Conservation (phyloP, 2,329 filamentous ascomycete genomes). For the Moelleriella libera region DNA sequence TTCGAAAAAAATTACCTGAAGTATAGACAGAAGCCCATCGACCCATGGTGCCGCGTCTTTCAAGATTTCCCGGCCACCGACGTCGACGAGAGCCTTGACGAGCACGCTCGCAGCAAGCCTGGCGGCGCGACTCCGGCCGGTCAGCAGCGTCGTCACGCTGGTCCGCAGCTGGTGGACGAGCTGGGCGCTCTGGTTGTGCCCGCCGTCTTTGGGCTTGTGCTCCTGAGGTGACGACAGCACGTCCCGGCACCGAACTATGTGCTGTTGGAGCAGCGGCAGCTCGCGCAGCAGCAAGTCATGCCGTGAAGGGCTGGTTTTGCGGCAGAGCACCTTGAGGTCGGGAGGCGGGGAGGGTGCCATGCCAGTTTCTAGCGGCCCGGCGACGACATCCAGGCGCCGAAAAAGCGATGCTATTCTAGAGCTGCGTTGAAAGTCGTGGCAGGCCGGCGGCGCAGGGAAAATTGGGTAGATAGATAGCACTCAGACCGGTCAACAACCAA, state of each 20-base stretch:
- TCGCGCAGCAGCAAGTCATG: conserved; percentile 61
- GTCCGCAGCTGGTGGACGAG: conserved; percentile 73
- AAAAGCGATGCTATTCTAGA: too few relatives aligned
- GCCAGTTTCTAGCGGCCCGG: neutral
- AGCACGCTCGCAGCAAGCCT: conserved; percentile 67
- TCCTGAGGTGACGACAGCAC: conserved; percentile 51
- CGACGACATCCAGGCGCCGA: neutral
- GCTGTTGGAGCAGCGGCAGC: conserved; percentile 52
- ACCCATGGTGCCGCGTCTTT: conserved; percentile 64
- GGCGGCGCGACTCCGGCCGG: conserved; percentile 59
- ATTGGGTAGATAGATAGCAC: too few relatives aligned
- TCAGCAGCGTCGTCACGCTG: conserved; percentile 61
- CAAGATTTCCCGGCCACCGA: conserved; percentile 72
- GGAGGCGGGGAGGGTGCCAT: conserved; percentile 20
- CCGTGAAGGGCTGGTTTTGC: conserved; percentile 57
- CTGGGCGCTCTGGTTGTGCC: conserved; percentile 43
- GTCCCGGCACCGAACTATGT: conserved; percentile 40
- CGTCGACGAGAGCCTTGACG: conserved; percentile 68
- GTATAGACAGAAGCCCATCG: conserved; percentile 55
- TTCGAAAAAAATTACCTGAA: conserved; percentile 41
- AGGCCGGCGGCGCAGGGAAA: too few relatives aligned
- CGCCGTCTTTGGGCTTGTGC: conserved; percentile 43
- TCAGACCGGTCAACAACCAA: too few relatives aligned
- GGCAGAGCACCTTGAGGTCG: conserved; percentile 51
- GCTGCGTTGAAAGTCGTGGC: too few relatives aligned